These are phyloP conservation scores for Annulohypoxylon stygium DNA, from an alignment of 495 filamentous ascomycete genomes.

Conservation along the genomic window DNA sequence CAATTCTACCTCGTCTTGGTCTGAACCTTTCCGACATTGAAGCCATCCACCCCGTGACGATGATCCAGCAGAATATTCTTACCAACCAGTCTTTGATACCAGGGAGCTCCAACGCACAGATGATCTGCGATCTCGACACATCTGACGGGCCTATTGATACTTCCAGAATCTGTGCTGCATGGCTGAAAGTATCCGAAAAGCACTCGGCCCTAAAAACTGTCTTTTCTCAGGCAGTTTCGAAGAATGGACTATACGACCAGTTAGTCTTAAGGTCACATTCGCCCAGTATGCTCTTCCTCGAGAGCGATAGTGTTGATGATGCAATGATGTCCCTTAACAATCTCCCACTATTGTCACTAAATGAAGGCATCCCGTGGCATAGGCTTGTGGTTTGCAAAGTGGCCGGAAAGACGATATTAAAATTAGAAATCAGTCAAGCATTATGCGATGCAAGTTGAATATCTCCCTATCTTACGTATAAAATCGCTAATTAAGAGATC, in stretches of 20 bases:
- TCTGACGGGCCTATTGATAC: constrained; percentile 55
- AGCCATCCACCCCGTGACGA: constrained; percentile 72
- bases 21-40: constrained; percentile 63
- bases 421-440: constrained; percentile 62
- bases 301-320: constrained; percentile 56
- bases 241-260: constrained; percentile 57
- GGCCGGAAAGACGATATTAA: constrained; percentile 57
- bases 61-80: constrained; percentile 76
- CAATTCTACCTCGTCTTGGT: constrained; percentile 64
- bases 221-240: constrained; percentile 59
- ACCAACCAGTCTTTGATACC: constrained; percentile 69
- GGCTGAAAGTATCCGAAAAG: constrained; percentile 56
- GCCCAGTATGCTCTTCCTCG: constrained; percentile 63
- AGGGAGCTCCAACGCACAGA: constrained; percentile 71
- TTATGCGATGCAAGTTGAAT: constrained; percentile 56
- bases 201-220: constrained; percentile 60
- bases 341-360: constrained; percentile 53
- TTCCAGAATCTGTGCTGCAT: constrained; percentile 60
- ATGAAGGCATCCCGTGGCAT: constrained; percentile 58
- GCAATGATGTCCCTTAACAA: constrained; percentile 58
- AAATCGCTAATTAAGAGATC: constrained; percentile 21
- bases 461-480: neutral
- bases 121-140: constrained; percentile 69
- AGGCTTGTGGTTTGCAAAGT: constrained; percentile 61
- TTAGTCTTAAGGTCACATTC: constrained; percentile 58